Evolutionary conservation across 176 grass and related monocot species (phyloP).

Genomic region (Olyra latifolia): DNA sequence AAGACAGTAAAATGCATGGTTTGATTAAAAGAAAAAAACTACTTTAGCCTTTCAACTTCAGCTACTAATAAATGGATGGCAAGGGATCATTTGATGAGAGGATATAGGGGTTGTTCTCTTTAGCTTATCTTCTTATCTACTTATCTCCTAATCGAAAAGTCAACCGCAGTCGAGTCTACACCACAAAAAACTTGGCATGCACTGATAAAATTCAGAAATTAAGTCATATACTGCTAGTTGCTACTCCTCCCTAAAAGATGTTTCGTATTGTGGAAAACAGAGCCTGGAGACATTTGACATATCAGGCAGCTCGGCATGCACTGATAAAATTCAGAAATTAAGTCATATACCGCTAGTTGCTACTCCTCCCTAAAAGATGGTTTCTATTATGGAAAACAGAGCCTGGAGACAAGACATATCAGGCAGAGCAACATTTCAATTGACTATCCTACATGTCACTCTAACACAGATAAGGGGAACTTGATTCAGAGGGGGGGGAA

Average conservation of each 20-base stretch:
- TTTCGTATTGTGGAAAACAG: neutral
- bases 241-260: neutral
- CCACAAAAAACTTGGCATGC: neutral
- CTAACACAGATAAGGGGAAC: neutral
- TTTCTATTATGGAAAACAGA: neutral
- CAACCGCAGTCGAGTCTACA: neutral
- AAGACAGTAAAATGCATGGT: neutral
- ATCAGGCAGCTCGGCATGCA: neutral
- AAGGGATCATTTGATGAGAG: neutral
- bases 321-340: conserved; percentile 2
- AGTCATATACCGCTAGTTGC: neutral
- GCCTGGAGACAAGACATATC: neutral
- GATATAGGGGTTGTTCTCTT: too few relatives aligned
- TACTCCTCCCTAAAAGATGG: neutral
- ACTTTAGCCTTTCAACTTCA: neutral
- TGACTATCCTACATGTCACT: neutral
- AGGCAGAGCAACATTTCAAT: neutral
- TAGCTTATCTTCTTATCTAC: too few relatives aligned
- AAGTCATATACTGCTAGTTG: neutral
- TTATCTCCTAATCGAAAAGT: too few relatives aligned
- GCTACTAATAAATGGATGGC: neutral
- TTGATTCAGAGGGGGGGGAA: neutral
- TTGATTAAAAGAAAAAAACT: neutral
- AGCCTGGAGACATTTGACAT: too few relatives aligned
- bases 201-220: neutral